phyloP scores from a whole-genome alignment of 2,329 filamentous ascomycete species.

The Leptographium wingfieldii region DNA sequence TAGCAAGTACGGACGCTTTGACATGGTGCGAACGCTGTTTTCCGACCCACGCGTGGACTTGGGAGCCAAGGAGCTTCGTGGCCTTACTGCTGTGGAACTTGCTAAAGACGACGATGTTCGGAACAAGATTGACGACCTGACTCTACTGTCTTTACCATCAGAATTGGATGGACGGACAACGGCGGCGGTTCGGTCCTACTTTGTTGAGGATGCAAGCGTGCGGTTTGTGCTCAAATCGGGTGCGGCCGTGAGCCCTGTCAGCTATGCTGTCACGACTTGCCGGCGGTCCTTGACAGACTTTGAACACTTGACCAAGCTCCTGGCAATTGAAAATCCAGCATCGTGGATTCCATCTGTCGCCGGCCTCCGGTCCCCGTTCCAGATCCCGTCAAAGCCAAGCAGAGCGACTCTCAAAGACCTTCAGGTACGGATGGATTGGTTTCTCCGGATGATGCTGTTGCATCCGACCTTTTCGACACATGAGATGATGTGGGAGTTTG shows the following conservation, averaged over 20 bases:
- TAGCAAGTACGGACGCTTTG: conserved; percentile 92
- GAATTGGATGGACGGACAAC: conserved; percentile 72
- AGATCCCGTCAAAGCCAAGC: conserved; percentile 86
- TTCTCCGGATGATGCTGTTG: conserved; percentile 71
- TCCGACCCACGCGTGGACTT: conserved; percentile 79
- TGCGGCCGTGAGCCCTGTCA: conserved; percentile 66
- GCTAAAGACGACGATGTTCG: conserved; percentile 97
- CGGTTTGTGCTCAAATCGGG: conserved; percentile 90
- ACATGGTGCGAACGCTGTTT: conserved; percentile 82
- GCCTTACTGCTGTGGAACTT: conserved; percentile 86
- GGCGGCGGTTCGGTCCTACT: conserved; percentile 87
- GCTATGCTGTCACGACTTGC: conserved; percentile 89
- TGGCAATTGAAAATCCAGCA: conserved; percentile 81
- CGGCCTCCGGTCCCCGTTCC: conserved; percentile 74
- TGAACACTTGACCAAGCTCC: conserved; percentile 72
- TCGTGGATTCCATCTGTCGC: conserved; percentile 82
- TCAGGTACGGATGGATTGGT: conserved; percentile 75
- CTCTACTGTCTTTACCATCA: conserved; percentile 63
- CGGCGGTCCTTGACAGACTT: conserved; percentile 81
- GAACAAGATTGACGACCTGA: conserved; percentile 90
- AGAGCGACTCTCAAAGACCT: conserved; percentile 76
- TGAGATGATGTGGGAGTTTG: conserved; percentile 98
- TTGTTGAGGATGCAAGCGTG: conserved; percentile 91
- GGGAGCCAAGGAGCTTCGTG: conserved; percentile 69
- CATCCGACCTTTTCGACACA: conserved; percentile 93